phyloP scores from a whole-genome alignment of 2,329 filamentous ascomycete species.

The Trichoderma guizhouense region DNA sequence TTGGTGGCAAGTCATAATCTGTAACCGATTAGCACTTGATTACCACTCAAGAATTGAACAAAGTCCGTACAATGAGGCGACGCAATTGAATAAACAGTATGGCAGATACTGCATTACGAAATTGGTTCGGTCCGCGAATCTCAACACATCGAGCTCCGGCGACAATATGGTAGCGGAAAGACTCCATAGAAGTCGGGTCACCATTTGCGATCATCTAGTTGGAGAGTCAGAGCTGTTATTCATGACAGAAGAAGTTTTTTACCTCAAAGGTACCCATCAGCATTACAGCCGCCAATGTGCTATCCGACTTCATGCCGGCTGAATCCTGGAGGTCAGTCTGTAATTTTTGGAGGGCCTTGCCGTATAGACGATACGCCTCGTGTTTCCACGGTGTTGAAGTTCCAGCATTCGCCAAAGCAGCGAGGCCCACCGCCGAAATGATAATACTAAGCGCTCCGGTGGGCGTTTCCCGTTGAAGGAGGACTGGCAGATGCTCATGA shows the following conservation, averaged over 20 bases:
- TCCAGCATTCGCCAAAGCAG: slow-evolving; percentile 24
- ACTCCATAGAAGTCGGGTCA: slow-evolving; percentile 21
- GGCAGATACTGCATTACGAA: background rate
- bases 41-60: background rate
- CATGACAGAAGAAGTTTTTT: background rate
- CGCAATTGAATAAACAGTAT: background rate
- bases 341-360: slow-evolving; percentile 20
- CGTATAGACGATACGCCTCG: slow-evolving; percentile 22
- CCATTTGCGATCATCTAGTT: slow-evolving; percentile 21
- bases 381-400: slow-evolving; percentile 18
- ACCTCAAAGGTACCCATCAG: slow-evolving; percentile 26
- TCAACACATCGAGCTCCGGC: slow-evolving; percentile 25
- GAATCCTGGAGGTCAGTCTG: slow-evolving; percentile 20
- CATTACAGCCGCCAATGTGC: slow-evolving; percentile 23
- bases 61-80: background rate
- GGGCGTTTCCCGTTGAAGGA: slow-evolving; percentile 16
- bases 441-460: slow-evolving; percentile 21
- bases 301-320: slow-evolving; percentile 18
- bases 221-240: background rate
- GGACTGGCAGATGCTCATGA: slow-evolving; percentile 23
- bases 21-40: background rate
- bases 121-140: slow-evolving; percentile 23
- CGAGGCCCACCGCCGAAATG: slow-evolving; percentile 21
- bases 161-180: slow-evolving; percentile 22
- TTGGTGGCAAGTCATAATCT: background rate